These are phyloP conservation scores for Saturnispora serradocipensis DNA, from an alignment of 805 yeast species.

Conservation along the genomic window DNA sequence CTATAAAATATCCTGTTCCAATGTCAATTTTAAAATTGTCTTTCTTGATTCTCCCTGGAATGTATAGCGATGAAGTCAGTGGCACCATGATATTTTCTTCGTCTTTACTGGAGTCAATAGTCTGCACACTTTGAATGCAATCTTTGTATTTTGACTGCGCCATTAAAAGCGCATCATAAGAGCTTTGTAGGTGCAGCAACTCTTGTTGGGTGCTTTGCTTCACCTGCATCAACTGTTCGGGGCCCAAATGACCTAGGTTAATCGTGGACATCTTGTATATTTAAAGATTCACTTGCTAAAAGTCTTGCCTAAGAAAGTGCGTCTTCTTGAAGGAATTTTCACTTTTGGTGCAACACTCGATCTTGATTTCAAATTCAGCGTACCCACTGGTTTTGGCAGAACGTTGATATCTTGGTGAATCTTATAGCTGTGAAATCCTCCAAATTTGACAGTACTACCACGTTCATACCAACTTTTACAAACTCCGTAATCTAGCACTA, in stretches of 20 bases:
- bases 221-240: constrained; percentile 78
- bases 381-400: neutral
- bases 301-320: neutral
- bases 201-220: constrained; percentile 80
- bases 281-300: neutral
- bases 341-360: neutral
- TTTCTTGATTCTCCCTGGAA: constrained; percentile 68
- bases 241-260: constrained; percentile 56
- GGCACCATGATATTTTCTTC: constrained; percentile 63
- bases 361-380: neutral
- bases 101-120: constrained; percentile 33
- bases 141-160: constrained; percentile 79
- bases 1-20: constrained; percentile 93
- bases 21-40: constrained; percentile 80
- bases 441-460: neutral
- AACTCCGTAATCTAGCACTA: constrained; percentile 8
- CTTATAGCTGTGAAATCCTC: constrained; percentile 2
- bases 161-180: constrained; percentile 71
- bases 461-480: constrained; percentile 7
- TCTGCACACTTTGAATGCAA: constrained; percentile 62
- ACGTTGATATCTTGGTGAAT: neutral
- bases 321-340: constrained; percentile 1
- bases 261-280: constrained; percentile 7
- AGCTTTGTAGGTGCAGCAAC: constrained; percentile 73
- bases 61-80: constrained; percentile 76